Evolutionary conservation across 2,329 filamentous ascomycete species (phyloP), one percentile per base, ranked within the genome.

Genomic region (Fusarium illudens): DNA sequence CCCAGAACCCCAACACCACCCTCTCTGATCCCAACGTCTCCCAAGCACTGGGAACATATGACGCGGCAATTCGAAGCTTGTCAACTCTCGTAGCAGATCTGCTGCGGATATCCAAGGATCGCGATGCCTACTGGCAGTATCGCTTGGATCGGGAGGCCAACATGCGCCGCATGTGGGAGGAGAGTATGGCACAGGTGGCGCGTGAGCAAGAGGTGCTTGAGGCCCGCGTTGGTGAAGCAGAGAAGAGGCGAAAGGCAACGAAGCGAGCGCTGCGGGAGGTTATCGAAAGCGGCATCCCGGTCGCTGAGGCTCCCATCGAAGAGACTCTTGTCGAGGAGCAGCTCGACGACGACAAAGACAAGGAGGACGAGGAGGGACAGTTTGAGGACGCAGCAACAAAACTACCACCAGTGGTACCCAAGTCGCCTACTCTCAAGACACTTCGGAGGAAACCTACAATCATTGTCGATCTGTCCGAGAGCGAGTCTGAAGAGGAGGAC

Each of bases 161-260:
- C 76, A 91, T 98, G 81, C 89, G 96, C 34, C 90, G 92, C 62
- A 92, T 99, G 89, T 99, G 96, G 96, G 96, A 99, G 80, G 96
- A 99, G 75, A 98, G 94, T 79, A 97, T 99, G 96, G 94, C 96
- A 10, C 90, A 94, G 73, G 92, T 99, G n/a, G 96, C 94, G 17
- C 90, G 89, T 58, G 96, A 99, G 77, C 96, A 99, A 73, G 96
- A 98, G 79, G 88, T 94, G 53, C 86, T 99, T 2, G 93, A 98
- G 76, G 92, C 89, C 33, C 91, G 90, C 60, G 92, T 97, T 64
- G 93, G 92, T 44, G 92, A 97, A 79, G 92, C 94, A 2, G 95
- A 98, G 78, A 87, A 92, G 75, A 98, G 97, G 84, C 88, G 94
- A 60, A 94, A 92, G 77, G 87, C 92, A 67, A 96, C 96, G 4